Base-by-base conservation (phyloP, 1,284 basidiomycete genomes). In the Cutaneotrichosporon arboriforme region DNA sequence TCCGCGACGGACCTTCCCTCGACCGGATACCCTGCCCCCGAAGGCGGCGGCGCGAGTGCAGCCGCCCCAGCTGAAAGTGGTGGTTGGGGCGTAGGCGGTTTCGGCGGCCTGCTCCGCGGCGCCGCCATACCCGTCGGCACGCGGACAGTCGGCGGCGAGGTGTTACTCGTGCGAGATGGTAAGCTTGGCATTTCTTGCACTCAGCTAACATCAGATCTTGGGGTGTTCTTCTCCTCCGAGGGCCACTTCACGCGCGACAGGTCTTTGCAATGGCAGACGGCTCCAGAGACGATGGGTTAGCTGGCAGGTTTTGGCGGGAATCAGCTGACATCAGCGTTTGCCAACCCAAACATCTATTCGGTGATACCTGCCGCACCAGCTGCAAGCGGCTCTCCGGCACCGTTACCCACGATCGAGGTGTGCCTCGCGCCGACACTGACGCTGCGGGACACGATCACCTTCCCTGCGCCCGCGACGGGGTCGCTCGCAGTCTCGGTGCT, bases 261-360 rank as follows among this genome's bases (percentile, higher is more conserved):
- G 21, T 81, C 80, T 1, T 78, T 94, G 7, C 83, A 84, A 58
- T 96, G 88, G 89, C 82, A 85, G 2, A 80, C 81, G 15, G 80
- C 85, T 37, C 91, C 90, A 33, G 90, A 93, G 64, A 88, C 91
- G 57, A 79, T 88, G 45, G 81, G 87, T 86, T 59, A 64, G 79
- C 20, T 45, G n/a, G n/a, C n/a, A n/a, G n/a, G n/a, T 8, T 5
- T 4, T 52, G 48, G 13, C 13, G 42, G 3, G 9, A 10, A 8
- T 7, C 1, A 38, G 39, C 55, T 57, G 23, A 57, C 42, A 31
- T 9, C 59, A 88, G 90, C 84, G 1, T 88, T 84, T 57, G 77
- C 87, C 34, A 86, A 85, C 62, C 92, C 92, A 1, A 94, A 91
- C 68, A 80, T 96, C 36, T 82, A 94, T 66, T 84, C 88, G 1